Evolutionary conservation across 1,139 yeast species (phyloP).

Genomic region (Debaryomycetaceae sp.): DNA sequence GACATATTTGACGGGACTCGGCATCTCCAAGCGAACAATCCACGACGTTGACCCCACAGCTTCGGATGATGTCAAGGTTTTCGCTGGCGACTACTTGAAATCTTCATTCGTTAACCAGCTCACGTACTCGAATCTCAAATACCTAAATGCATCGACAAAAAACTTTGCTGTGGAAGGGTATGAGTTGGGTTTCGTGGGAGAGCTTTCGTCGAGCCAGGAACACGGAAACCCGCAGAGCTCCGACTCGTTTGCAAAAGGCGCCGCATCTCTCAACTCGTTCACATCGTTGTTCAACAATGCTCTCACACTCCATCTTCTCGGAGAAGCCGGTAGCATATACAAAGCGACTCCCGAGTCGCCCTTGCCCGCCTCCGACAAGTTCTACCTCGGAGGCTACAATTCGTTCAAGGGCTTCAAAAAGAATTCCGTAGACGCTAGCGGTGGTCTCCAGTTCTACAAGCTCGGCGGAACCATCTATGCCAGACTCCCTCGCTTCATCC

Average conservation of each 20-base stretch:
- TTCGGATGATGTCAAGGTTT: constrained; percentile 25
- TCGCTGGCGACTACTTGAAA: constrained; percentile 34
- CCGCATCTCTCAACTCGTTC: constrained; percentile 25
- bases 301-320: constrained; percentile 34
- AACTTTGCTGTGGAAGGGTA: constrained; percentile 33
- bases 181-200: constrained; percentile 18
- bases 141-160: constrained; percentile 22
- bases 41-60: constrained; percentile 43
- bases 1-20: constrained; percentile 34
- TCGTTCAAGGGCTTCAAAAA: constrained; percentile 38
- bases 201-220: constrained; percentile 33
- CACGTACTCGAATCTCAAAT: constrained; percentile 18
- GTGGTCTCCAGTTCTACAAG: constrained; percentile 42
- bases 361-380: constrained; percentile 45
- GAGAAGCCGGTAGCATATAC: constrained; percentile 35
- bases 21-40: constrained; percentile 39
- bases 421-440: constrained; percentile 35
- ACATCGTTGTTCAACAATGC: constrained; percentile 35
- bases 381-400: constrained; percentile 45
- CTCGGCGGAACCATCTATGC: constrained; percentile 32
- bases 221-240: constrained; percentile 19
- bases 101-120: constrained; percentile 30
- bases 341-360: constrained; percentile 20
- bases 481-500: constrained; percentile 33
- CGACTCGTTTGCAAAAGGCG: constrained; percentile 26